Percentiles rank a stretch among this genome's conserved stretches.
Conservation (phyloP, 257 asterid species). For the Solanum gandarillasii region DNA sequence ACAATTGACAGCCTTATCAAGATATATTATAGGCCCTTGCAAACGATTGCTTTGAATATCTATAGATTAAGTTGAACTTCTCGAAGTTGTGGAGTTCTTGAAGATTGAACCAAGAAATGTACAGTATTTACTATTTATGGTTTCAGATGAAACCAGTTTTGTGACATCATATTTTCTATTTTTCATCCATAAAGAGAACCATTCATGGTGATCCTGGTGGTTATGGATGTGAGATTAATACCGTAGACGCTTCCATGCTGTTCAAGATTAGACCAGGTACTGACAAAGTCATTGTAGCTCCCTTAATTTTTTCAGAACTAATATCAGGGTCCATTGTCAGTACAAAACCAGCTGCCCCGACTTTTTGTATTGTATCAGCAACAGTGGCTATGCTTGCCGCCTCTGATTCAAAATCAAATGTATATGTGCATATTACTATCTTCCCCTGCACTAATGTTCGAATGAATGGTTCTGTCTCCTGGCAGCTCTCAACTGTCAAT, state of each 20-base stretch:
- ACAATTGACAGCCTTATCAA: not conserved
- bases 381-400: constrained; percentile 36
- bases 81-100: not conserved
- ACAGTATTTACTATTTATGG: not conserved
- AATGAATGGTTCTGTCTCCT: constrained; percentile 34
- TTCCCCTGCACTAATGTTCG: constrained; percentile 44
- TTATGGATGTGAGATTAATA: constrained; percentile 1
- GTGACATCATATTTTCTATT: not conserved
- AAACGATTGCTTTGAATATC: not conserved
- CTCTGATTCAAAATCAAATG: constrained; percentile 46
- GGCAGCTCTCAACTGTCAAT: constrained; percentile 41
- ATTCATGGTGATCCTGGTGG: not conserved
- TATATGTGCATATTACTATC: constrained; percentile 43
- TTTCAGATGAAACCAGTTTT: not conserved
- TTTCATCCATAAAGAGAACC: not conserved
- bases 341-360: constrained; percentile 64
- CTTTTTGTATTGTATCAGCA: constrained; percentile 28
- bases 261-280: constrained; percentile 50
- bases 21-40: not conserved
- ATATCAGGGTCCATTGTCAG: constrained; percentile 55
- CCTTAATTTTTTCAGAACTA: constrained; percentile 37
- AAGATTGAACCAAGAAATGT: not conserved
- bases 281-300: constrained; percentile 23
- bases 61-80: not conserved
- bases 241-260: constrained; percentile 48